phyloP scores from a whole-genome alignment of 2,329 filamentous ascomycete genomes.

The Chaetomiaceae sp. region DNA sequence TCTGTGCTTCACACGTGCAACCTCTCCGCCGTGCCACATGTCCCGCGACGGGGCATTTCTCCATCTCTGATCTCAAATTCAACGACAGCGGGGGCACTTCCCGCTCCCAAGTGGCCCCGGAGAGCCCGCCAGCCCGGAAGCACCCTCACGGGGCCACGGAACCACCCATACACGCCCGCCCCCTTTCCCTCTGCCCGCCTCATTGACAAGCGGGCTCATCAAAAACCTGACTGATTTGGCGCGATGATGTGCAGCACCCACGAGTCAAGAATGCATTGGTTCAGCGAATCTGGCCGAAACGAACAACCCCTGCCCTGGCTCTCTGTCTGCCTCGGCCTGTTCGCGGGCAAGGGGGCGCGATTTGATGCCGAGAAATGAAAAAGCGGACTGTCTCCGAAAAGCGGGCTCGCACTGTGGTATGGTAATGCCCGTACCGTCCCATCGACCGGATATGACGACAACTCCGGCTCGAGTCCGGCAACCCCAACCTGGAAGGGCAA shows the following conservation, averaged over 20 bases:
- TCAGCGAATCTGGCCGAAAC: slow-evolving; percentile 23
- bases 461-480: background rate
- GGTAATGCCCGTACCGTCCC: slow-evolving; percentile 2
- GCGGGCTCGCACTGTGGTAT: slow-evolving; percentile 21
- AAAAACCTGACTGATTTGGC: slow-evolving; percentile 18
- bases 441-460: slow-evolving; percentile 10
- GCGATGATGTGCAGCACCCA: slow-evolving; percentile 28
- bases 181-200: background rate
- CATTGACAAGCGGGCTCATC: background rate
- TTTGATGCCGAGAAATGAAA: slow-evolving; percentile 13
- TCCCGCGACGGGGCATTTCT: background rate
- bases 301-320: slow-evolving; percentile 15
- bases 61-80: background rate
- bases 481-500: background rate
- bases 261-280: slow-evolving; percentile 28
- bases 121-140: background rate
- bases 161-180: slow-evolving; percentile 9
- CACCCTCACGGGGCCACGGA: background rate
- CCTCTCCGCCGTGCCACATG: slow-evolving; percentile 2
- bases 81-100: background rate
- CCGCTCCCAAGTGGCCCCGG: background rate
- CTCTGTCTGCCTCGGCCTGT: slow-evolving; percentile 25
- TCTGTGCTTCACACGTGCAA: slow-evolving; percentile 1
- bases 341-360: background rate
- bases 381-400: background rate